Percentiles rank a stretch among this genome's conserved stretches.
Evolutionary conservation across 495 filamentous ascomycete genomes (phyloP).

Genomic region (Neurospora sp.): DNA sequence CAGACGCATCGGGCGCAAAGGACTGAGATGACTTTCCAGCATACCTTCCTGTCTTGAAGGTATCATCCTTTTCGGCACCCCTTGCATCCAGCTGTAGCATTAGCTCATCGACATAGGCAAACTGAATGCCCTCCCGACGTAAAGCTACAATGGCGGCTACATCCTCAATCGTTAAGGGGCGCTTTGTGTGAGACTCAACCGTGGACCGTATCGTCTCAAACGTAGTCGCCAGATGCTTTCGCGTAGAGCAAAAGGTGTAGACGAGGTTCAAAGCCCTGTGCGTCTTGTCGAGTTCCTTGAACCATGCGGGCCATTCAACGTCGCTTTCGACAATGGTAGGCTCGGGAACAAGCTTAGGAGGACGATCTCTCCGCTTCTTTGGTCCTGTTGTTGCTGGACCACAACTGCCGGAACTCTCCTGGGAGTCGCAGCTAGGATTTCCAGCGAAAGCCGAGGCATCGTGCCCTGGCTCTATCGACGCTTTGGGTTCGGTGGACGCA

Average conservation of each 20-base stretch:
- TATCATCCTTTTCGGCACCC: conserved; percentile 48
- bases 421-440: not conserved
- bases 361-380: not conserved
- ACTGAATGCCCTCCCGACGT: conserved; percentile 64
- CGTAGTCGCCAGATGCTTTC: conserved; percentile 84
- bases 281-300: conserved; percentile 62
- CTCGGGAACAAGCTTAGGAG: not conserved
- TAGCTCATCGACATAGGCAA: conserved; percentile 78
- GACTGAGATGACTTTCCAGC: conserved; percentile 25
- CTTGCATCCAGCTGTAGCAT: conserved; percentile 67
- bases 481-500: not conserved
- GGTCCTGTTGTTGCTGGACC: not conserved
- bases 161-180: conserved; percentile 60
- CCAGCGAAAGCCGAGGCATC: not conserved
- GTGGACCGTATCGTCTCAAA: conserved; percentile 78
- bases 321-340: not conserved
- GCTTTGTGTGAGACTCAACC: conserved; percentile 73
- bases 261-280: conserved; percentile 84
- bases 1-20: conserved; percentile 37
- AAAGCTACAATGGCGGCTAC: conserved; percentile 73
- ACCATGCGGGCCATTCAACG: conserved; percentile 59
- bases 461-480: not conserved
- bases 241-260: conserved; percentile 87
- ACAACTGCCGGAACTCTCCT: not conserved
- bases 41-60: conserved; percentile 34